Evolutionary conservation across 2,329 filamentous ascomycete species (phyloP), one percentile per base, ranked within the genome.

Genomic region (Aspergillus aculeatinus): DNA sequence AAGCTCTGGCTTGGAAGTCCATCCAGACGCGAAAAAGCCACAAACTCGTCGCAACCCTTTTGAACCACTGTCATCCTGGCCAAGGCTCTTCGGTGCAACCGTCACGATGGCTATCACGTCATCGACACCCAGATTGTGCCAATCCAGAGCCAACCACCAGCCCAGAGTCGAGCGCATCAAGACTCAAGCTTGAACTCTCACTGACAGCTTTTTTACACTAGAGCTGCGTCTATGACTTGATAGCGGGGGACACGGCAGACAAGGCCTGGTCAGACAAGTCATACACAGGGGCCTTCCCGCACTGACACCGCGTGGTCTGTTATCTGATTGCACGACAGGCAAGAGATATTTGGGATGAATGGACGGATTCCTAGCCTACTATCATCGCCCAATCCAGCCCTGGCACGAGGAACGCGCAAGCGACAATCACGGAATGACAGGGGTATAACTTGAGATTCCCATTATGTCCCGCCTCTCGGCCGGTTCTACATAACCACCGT

Each of bases 71-170:
- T 23, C 33, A 23, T 6, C 2, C 2, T 12, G 16, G n/a, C 27
- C 53, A 16, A 48, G n/a, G 25, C 44, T 23, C 16, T 25, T 55
- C 52, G 16, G 33, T 44, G 39, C 52, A 48, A 44, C 39, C 39
- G 2, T 44, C 23, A 27, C 9, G 33, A 31, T 33, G 25, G 6
- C 48, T 25, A 59, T 35, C 57, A 59, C 52, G 57, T 49, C 57
- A 59, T 59, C 57, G 25, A 21, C 16, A 31, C 53, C 35, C 21
- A 27, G n/a, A 39, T 50, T 21, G 27, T 49, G 39, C 57, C 52
- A 35, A 59, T 59, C 51, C 35, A 39, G 51, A 59, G 50, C 52
- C 52, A 59, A 59, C 52, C 35, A 56, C 27, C 19, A 11, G 21
- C 35, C 39, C 48, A 23, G 33, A 51, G 53, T 55, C 53, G 53